Evolutionary conservation across 2,329 filamentous ascomycete genomes (phyloP).

Genomic region (Coniochaeta sp.): DNA sequence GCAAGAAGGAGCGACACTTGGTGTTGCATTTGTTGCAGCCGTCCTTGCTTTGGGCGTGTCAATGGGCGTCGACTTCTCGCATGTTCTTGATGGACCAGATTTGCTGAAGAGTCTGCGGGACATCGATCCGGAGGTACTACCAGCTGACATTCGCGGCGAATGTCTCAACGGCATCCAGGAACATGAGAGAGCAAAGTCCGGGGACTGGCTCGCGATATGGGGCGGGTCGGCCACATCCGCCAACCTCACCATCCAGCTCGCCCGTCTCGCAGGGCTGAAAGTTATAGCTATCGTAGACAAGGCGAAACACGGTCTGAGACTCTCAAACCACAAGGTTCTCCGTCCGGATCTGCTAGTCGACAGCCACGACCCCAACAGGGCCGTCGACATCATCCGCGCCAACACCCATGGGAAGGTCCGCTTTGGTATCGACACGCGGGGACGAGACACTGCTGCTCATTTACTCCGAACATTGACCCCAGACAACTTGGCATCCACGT

Average conservation of each 20-base stretch:
- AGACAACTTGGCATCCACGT: constrained; percentile 7
- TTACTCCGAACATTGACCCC: constrained; percentile 45
- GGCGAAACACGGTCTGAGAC: constrained; percentile 54
- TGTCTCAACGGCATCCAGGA: constrained; percentile 47
- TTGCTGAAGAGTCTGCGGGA: constrained; percentile 41
- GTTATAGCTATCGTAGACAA: constrained; percentile 61
- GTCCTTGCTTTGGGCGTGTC: constrained; percentile 60
- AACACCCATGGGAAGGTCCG: constrained; percentile 50
- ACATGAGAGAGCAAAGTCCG: constrained; percentile 45
- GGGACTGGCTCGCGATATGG: constrained; percentile 70
- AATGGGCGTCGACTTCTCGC: constrained; percentile 57
- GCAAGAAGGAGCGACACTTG: constrained; percentile 53
- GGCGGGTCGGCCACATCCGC: constrained; percentile 68
- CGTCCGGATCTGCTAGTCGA: constrained; percentile 61
- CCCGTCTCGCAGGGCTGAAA: constrained; percentile 55
- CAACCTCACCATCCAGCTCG: constrained; percentile 58
- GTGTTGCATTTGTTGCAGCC: constrained; percentile 66
- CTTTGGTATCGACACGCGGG: constrained; percentile 63
- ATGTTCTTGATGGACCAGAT: constrained; percentile 48
- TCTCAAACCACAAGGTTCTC: constrained; percentile 35
- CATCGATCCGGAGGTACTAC: constrained; percentile 39
- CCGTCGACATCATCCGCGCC: constrained; percentile 54
- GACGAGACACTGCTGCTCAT: constrained; percentile 52
- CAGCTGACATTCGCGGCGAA: constrained; percentile 55
- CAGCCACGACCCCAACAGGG: constrained; percentile 56